Evolutionary conservation across 495 filamentous ascomycete genomes (phyloP).

Genomic region (Tuber indicum): DNA sequence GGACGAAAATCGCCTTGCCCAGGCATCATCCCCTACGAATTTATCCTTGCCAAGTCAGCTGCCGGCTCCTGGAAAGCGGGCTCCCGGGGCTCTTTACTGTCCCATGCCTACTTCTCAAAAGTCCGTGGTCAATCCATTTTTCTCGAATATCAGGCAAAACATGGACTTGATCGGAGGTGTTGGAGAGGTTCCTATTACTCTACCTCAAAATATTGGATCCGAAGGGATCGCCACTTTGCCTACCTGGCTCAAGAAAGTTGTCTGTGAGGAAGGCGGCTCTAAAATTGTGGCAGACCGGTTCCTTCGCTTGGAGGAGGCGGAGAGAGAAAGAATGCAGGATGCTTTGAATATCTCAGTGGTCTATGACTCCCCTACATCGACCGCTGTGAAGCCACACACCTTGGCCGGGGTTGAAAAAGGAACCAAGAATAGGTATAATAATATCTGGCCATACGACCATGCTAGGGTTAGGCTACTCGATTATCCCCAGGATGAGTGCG

Average conservation of each 20-base stretch:
- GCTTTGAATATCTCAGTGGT: slow-evolving; percentile 58
- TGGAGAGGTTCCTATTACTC: slow-evolving; percentile 72
- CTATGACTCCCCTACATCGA: slow-evolving; percentile 38
- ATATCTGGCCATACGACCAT: slow-evolving; percentile 96
- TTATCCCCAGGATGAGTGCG: slow-evolving; percentile 64
- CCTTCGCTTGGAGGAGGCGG: slow-evolving; percentile 70
- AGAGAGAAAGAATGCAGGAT: slow-evolving; percentile 85
- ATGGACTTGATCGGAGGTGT: slow-evolving; percentile 93
- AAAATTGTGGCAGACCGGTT: slow-evolving; percentile 78
- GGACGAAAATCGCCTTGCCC: slow-evolving; percentile 46
- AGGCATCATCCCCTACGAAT: slow-evolving; percentile 46
- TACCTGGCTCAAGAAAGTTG: slow-evolving; percentile 65
- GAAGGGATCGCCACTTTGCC: slow-evolving; percentile 53
- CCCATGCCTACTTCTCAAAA: slow-evolving; percentile 62
- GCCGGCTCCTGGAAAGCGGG: slow-evolving; percentile 63
- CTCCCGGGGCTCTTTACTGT: slow-evolving; percentile 63
- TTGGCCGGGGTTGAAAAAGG: slow-evolving; percentile 93
- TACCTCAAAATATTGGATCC: slow-evolving; percentile 55
- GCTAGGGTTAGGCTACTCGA: slow-evolving; percentile 73
- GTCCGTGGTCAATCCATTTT: slow-evolving; percentile 76
- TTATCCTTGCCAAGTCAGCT: slow-evolving; percentile 49
- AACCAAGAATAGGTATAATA: slow-evolving; percentile 91
- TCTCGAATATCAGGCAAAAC: slow-evolving; percentile 91
- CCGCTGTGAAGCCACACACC: slow-evolving; percentile 35
- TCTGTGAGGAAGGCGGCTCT: slow-evolving; percentile 61